Percentiles rank a stretch among this genome's conserved stretches.
These are phyloP conservation scores for Ophiostoma piceae DNA, from an alignment of 2,329 filamentous ascomycete species.

Conservation along the genomic window DNA sequence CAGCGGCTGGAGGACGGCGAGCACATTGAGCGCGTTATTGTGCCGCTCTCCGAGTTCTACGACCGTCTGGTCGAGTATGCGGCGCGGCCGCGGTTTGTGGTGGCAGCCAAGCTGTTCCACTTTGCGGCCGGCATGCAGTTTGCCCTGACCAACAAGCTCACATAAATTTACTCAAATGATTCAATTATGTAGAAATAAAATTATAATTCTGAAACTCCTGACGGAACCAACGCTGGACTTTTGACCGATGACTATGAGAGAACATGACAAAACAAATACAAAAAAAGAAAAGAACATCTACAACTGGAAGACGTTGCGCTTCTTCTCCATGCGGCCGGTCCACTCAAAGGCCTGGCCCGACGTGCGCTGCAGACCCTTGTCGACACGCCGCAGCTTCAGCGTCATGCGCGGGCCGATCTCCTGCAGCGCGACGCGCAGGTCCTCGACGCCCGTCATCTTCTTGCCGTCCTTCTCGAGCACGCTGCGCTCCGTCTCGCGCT, in stretches of 20 bases:
- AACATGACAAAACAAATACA: slow-evolving; percentile 2
- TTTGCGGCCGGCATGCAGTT: slow-evolving; percentile 55
- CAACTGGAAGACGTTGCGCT: slow-evolving; percentile 87
- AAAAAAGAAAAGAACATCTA: slow-evolving; percentile 35
- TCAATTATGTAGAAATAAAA: neutral
- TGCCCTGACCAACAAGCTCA: slow-evolving; percentile 35
- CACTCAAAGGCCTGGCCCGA: slow-evolving; percentile 80
- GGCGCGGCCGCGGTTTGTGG: slow-evolving; percentile 45
- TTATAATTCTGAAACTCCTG: neutral
- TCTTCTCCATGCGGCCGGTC: slow-evolving; percentile 93
- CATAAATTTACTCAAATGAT: slow-evolving; percentile 23
- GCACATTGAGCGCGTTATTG: slow-evolving; percentile 55
- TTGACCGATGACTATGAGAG: neutral
- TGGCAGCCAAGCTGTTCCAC: slow-evolving; percentile 56
- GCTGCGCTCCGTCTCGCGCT: slow-evolving; percentile 77
- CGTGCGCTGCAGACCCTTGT: slow-evolving; percentile 70
- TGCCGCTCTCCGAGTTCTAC: slow-evolving; percentile 53
- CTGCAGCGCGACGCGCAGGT: slow-evolving; percentile 79
- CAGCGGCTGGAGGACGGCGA: slow-evolving; percentile 58
- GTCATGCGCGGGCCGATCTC: slow-evolving; percentile 72
- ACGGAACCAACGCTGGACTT: neutral
- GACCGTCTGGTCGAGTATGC: slow-evolving; percentile 46
- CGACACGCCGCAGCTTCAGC: slow-evolving; percentile 82
- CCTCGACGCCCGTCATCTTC: slow-evolving; percentile 76
- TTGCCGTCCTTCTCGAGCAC: slow-evolving; percentile 78